Evolutionary conservation across 345 rosid genomes (phyloP), one percentile per base, ranked within the genome.

Genomic region (Rhizophora mangle): DNA sequence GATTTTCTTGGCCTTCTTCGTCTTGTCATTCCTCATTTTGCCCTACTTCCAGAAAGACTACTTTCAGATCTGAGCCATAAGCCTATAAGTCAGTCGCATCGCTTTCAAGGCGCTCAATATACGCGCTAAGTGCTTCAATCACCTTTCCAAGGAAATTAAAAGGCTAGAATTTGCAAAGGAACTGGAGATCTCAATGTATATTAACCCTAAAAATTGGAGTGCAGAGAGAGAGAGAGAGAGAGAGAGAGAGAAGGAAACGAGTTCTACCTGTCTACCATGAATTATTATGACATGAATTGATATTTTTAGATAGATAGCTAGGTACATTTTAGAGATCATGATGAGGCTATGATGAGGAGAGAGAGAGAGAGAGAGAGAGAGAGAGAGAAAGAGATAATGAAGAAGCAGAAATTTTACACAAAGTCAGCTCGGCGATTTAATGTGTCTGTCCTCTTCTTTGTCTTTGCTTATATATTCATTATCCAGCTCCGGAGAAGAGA

Each of bases 401-500:
- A 43, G 29, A 49, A 56, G 24, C 52, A 47, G n/a, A 69, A 77
- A 74, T 70, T 61, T 69, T 66, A 68, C 36, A 52, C 62, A 65
- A 71, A 79, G 82, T 74, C 77, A 78, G 80, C 70, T 67, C 79
- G 68, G 56, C 59, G 73, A 81, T 68, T 78, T 80, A 75, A 83
- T 73, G 75, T 58, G 36, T 82, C 76, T 83, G 86, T 81, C 80
- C 73, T 64, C 65, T 82, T 78, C 39, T 82, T 76, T 80, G 84
- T 77, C 75, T 72, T 65, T 71, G 83, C 18, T 11, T 43, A 43
- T 43, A 43, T 39, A 11, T 49, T 81, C 72, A 64, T 79, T 43
- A 75, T 80, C 81, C 97, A 96, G 99, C 97, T 78, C 99, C 98
- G 62, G 97, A 90, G 88, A 96, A 96, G 86, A 85, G 99, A 83